Evolutionary conservation across 129 eudicot genomes (phyloP), one percentile per base, ranked within the genome.

Genomic region (Gnaphalium uliginosum): DNA sequence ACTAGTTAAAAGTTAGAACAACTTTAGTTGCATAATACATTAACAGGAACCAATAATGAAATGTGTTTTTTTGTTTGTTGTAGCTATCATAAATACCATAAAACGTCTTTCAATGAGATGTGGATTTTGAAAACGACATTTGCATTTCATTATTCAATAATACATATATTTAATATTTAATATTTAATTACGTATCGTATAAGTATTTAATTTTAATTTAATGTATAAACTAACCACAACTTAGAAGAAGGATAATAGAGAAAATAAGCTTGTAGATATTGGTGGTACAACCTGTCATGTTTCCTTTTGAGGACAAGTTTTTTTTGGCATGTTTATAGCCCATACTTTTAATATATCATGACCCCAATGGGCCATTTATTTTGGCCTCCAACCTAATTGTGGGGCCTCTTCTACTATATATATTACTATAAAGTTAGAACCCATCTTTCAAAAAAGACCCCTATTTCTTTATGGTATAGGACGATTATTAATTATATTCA

Each of bases 281-380:
- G 51, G 72, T 80, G 62, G 65, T 66, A 66, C 79, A 80, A 73
- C 74, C 75, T 80, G 83, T 48, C 75, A 80, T 73, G 79, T 66
- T 19, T 63, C 75, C 75, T 80, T 66, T 73, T 80, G 61, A 73
- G 62, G 74, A 73, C 79, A 73, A 73, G 70, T 80, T 74, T 53
- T 71, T 76, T 73, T 73, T 57, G 63, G 83, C 83, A 80, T 73
- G 78, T 73, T 30, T 80, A 66, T 57, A 43, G 79, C 83, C 79
- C 83, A 73, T 80, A 48, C 74, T 43, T 72, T 14, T 54, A 8
- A 65, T 63, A 65, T 68, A 24, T 2, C 71, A 73, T 80, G 27
- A 30, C 39, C 50, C 75, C 32, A 73, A 26, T 57, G 75, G 83
- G 46, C 75, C 79, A 56, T 57, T 80, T 80, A 57, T 41, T 72